A percentile compares a stretch with the other conserved stretches of the same genome.
phyloP scores from a whole-genome alignment of 2,329 filamentous ascomycete genomes.

The Pseudocercospora cruenta region DNA sequence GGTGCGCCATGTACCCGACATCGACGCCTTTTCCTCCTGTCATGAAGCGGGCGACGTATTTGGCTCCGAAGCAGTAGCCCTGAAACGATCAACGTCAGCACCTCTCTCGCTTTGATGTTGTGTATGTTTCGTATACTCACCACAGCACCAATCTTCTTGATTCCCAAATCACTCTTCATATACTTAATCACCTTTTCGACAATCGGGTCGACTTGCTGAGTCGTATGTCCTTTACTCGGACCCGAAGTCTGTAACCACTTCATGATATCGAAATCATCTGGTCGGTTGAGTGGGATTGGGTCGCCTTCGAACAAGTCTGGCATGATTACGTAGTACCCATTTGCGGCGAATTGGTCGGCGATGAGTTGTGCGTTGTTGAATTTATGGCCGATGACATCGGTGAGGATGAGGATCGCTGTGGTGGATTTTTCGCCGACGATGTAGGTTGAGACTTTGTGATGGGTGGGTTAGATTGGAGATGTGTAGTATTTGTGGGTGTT shows the following conservation, averaged over 20 bases:
- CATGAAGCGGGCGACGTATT: slow-evolving; percentile 66
- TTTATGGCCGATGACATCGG: slow-evolving; percentile 62
- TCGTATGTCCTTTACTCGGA: slow-evolving; percentile 44
- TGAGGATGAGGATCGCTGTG: slow-evolving; percentile 60
- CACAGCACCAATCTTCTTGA: slow-evolving; percentile 51
- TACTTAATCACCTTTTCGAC: slow-evolving; percentile 53
- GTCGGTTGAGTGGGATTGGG: slow-evolving; percentile 59
- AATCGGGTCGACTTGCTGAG: slow-evolving; percentile 56
- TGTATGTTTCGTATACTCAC: slow-evolving; percentile 32
- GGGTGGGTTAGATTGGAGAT: not conserved
- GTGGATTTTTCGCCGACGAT: slow-evolving; percentile 57
- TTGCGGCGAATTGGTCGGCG: slow-evolving; percentile 74
- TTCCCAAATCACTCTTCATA: slow-evolving; percentile 53
- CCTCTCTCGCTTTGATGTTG: not conserved
- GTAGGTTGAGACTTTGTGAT: slow-evolving; percentile 57
- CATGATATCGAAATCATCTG: slow-evolving; percentile 52
- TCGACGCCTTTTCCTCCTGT: slow-evolving; percentile 60
- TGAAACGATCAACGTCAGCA: not conserved
- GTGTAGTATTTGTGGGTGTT: not conserved
- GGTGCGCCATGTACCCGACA: slow-evolving; percentile 75
- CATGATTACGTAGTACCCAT: slow-evolving; percentile 70
- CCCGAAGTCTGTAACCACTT: slow-evolving; percentile 50
- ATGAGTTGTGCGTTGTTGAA: slow-evolving; percentile 60
- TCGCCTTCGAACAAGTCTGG: slow-evolving; percentile 74
- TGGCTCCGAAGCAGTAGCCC: slow-evolving; percentile 55